Evolutionary conservation across 495 filamentous ascomycete species (phyloP).

Genomic region (Niebla homalea): DNA sequence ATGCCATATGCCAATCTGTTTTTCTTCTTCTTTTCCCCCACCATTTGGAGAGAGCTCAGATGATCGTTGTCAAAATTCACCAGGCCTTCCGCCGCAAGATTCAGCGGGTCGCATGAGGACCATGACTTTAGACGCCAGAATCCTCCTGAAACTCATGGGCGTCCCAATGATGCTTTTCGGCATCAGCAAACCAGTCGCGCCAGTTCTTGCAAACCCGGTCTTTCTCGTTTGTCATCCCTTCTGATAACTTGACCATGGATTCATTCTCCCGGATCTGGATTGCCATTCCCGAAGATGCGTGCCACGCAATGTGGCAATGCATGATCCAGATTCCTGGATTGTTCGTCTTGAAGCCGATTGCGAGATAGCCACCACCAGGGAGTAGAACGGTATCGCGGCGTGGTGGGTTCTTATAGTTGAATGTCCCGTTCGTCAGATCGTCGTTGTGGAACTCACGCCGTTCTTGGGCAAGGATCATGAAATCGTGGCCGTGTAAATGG

Average conservation of each 20-base stretch:
- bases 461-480: constrained; percentile 39
- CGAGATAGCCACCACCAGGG: constrained; percentile 32
- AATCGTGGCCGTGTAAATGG: constrained; percentile 48
- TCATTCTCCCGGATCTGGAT: constrained; percentile 24
- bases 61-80: too few relatives aligned
- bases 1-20: too few relatives aligned
- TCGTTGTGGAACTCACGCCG: constrained; percentile 7
- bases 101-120: too few relatives aligned
- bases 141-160: constrained; percentile 8
- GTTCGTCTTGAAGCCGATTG: constrained; percentile 37
- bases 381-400: constrained; percentile 47
- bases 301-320: constrained; percentile 30
- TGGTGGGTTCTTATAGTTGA: constrained; percentile 30
- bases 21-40: too few relatives aligned
- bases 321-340: constrained; percentile 30
- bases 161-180: constrained; percentile 2
- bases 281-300: constrained; percentile 22
- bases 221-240: background rate
- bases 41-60: too few relatives aligned
- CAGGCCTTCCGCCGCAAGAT: too few relatives aligned
- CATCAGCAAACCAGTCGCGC: background rate
- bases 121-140: background rate
- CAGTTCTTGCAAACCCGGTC: background rate
- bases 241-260: background rate
- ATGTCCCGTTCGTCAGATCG: background rate